phyloP scores from a whole-genome alignment of 2,329 filamentous ascomycete species.

The Colletotrichum sp. region DNA sequence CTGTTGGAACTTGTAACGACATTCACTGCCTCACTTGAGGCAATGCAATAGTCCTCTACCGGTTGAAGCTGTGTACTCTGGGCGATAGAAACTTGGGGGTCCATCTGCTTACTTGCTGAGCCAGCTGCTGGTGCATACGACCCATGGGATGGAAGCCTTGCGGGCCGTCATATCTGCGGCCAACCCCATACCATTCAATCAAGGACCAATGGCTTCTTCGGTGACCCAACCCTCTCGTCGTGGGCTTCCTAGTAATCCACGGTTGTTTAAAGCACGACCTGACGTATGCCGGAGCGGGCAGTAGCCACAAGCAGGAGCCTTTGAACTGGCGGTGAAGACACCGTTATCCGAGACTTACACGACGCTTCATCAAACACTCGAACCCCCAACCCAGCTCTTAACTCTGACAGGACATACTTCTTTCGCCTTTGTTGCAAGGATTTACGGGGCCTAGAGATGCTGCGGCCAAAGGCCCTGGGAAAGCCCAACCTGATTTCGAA shows the following conservation, averaged over 20 bases:
- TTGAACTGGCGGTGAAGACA: slow-evolving; percentile 12
- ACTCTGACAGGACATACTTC: neutral
- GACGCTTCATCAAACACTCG: neutral
- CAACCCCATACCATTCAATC: slow-evolving; percentile 23
- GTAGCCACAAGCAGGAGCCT: neutral
- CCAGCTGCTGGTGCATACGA: neutral
- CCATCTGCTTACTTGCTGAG: neutral
- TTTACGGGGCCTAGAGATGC: neutral
- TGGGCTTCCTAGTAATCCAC: neutral
- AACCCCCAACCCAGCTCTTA: neutral
- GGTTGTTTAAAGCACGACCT: neutral
- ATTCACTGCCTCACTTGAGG: neutral
- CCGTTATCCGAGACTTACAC: neutral
- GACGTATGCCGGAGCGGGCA: neutral
- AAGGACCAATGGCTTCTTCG: neutral
- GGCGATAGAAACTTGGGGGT: neutral
- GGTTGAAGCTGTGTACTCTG: slow-evolving; percentile 7
- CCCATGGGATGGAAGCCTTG: neutral
- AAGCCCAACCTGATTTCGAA: neutral
- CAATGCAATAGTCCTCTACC: neutral
- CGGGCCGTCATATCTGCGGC: slow-evolving; percentile 29
- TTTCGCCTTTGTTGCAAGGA: neutral
- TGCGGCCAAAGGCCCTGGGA: neutral
- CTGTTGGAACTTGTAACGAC: neutral
- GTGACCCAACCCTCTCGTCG: neutral